Base-by-base conservation (phyloP, 1,139 yeast genomes). In the Taphrina sp. region DNA sequence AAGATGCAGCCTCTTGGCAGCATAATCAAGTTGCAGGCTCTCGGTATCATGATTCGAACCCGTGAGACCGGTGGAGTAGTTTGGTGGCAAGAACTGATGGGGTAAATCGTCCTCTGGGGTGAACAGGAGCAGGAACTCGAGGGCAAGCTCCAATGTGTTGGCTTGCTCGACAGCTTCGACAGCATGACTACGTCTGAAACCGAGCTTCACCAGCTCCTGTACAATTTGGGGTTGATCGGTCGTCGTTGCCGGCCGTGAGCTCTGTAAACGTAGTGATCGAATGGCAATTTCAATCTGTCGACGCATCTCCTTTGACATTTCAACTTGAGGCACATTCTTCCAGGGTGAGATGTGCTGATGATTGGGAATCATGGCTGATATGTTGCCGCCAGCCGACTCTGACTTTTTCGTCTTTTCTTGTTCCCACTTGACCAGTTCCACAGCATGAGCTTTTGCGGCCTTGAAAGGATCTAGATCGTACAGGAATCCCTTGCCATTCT, bases 31-130 rank as follows among this genome's bases (percentile, higher is more conserved):
- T 41, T 72, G 67, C 37, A 76, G 58, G 2, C 71, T 61, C 43
- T 64, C 66, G 5, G 72, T 62, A 17, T 52, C 52, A 20, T 52
- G 57, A 8, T 29, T 22, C 10, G 68, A 67, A 0, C 72, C 69
- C 5, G 68, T 63, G 23, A 67, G 63, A 1, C 71, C 72, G 1
- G 68, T 61, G 36, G 64, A 62, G 34, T 67, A 58, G 29, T 60
- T 52, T 17, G 61, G 77, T 75, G 29, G 76, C 67, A 66, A 77
- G 77, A 51, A 77, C 67, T 17, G 65, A 12, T 63, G 62, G 0
- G 98, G 98, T 42, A 92, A 71, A 65, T 92, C 98, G 66, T 89
- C 97, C 64, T 90, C 96, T 3, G 54, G 54, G 4, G 44, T 42
- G 34, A 38, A 34, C 5, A 49, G 34, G 12, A 49, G 24, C 10